Evolutionary conservation across 2,329 filamentous ascomycete genomes (phyloP), one percentile per base, ranked within the genome.

Genomic region (Bimuria novae-zelandiae): DNA sequence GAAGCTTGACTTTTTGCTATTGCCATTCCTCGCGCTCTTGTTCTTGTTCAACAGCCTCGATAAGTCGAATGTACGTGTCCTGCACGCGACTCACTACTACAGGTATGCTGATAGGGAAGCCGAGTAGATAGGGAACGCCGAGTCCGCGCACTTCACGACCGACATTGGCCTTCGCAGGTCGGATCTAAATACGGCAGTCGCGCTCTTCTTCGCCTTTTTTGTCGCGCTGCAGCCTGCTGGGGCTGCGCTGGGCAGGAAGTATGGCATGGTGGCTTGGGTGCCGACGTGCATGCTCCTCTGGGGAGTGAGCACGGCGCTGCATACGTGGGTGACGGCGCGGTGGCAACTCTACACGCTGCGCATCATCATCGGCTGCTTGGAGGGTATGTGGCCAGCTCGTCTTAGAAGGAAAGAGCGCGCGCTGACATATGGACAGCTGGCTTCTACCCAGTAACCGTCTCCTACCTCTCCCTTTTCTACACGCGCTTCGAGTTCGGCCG

Each of bases 391-490:
- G n/a, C n/a, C 11, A 10, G 36, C 16, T 55, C 12, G 55, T 59
- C 2, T 58, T 69, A 8, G 27, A 12, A 16, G 16, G 25, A 36
- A 27, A 6, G 14, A 14, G 10, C 27, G 21, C 19, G 62, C 21
- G 60, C 57, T 71, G 36, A 58, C 52, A 19, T 35, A 55, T 0
- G 35, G 60, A 53, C 54, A 73, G 80, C 82, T 43, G 83, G 82
- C 3, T 84, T 86, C 62, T 85, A 85, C 57, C 81, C 83, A 3
- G 82, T 82, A 0, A 80, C 80, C 2, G 81, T 84, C 14, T 77
- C 78, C n/a, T 85, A 85, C 57, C 75, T 85, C 23, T 81, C 80
- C 16, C 72, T 82, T 46, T 85, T 84, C 65, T 85, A 85, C 60
- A 82, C 80, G 4, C 77, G 80, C 39, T 84, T 78, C 66, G 82